Evolutionary conservation across 345 rosid species (phyloP).

Genomic region (Populus davidiana): DNA sequence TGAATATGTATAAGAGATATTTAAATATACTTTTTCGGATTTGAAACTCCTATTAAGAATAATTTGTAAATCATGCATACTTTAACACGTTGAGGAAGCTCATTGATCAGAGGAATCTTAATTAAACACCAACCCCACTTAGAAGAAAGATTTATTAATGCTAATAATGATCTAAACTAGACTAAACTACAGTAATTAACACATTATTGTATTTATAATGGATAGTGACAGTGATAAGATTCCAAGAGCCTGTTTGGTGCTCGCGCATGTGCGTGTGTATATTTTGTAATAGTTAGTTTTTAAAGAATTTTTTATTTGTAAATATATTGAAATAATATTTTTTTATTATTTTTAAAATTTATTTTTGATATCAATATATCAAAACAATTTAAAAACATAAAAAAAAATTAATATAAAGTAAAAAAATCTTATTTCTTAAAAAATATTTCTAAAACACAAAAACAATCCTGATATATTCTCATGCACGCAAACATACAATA

Average conservation of each 20-base stretch:
- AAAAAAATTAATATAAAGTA: too few relatives aligned
- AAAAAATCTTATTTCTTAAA: too few relatives aligned
- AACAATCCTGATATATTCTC: not conserved
- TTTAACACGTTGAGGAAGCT: not conserved
- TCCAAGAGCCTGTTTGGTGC: not conserved
- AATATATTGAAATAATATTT: too few relatives aligned
- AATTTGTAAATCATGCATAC: not conserved
- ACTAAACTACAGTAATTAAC: not conserved
- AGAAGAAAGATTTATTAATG: conserved; percentile 4
- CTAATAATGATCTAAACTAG: conserved; percentile 3
- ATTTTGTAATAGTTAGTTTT: too few relatives aligned
- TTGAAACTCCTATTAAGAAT: too few relatives aligned
- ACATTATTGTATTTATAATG: not conserved
- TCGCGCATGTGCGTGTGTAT: too few relatives aligned
- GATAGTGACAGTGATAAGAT: conserved; percentile 4
- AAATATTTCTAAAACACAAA: too few relatives aligned
- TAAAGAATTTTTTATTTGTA: rapidly evolving
- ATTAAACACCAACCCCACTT: not conserved
- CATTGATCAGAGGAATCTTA: not conserved
- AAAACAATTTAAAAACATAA: too few relatives aligned
- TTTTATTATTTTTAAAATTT: too few relatives aligned
- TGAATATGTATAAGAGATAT: not conserved
- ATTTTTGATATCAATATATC: too few relatives aligned
- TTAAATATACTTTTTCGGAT: not conserved
- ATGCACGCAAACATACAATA: not conserved